Conservation (phyloP, 2,329 filamentous ascomycete genomes). For the Ceratocystis cubensis region DNA sequence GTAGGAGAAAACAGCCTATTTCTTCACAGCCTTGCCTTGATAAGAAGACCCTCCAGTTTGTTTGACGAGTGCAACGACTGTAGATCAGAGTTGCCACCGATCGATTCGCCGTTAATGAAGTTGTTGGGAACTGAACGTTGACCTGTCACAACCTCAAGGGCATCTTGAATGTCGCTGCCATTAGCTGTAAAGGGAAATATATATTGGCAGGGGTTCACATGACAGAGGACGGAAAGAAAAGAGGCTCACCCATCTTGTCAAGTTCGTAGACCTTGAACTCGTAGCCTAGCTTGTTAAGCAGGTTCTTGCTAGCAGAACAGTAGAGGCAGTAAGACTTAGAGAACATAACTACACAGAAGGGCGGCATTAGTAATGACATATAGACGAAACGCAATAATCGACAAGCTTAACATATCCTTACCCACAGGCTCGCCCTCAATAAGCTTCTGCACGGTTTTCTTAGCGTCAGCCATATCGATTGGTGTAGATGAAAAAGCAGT, state of each 20-base stretch:
- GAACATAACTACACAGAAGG: constrained; percentile 58
- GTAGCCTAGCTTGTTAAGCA: constrained; percentile 56
- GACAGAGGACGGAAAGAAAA: background rate
- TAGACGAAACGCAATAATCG: background rate
- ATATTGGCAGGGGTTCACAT: background rate
- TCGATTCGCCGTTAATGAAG: constrained; percentile 82
- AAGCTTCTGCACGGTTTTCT: constrained; percentile 69
- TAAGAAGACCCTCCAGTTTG: constrained; percentile 33
- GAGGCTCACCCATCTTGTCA: constrained; percentile 57
- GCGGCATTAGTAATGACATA: background rate
- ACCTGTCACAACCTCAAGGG: constrained; percentile 64
- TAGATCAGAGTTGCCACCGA: constrained; percentile 90
- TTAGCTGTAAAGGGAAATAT: constrained; percentile 47
- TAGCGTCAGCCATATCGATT: constrained; percentile 67
- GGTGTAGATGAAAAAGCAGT: constrained; percentile 38
- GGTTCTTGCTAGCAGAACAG: constrained; percentile 66
- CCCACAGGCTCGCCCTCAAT: constrained; percentile 51
- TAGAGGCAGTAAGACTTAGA: constrained; percentile 95
- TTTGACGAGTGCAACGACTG: constrained; percentile 41
- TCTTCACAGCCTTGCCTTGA: constrained; percentile 34
- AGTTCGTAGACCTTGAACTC: constrained; percentile 70
- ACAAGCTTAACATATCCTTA: background rate
- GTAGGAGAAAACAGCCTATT: constrained; percentile 27
- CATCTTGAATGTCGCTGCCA: constrained; percentile 68
- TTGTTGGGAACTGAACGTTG: constrained; percentile 93